phyloP scores from a whole-genome alignment of 148 eudicot genomes.

The Camellia sinensis region DNA sequence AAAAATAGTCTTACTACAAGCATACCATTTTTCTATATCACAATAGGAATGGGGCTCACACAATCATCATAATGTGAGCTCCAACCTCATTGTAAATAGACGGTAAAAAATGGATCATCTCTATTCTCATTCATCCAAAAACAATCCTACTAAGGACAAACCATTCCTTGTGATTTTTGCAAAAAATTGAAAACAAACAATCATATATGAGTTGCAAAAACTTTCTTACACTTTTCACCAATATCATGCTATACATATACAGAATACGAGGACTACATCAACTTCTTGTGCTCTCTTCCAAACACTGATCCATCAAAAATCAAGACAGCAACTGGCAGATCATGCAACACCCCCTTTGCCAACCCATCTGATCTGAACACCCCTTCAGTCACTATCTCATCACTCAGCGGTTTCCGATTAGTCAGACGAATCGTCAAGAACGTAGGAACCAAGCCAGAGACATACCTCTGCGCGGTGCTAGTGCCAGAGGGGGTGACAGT shows the following conservation, averaged over 20 bases:
- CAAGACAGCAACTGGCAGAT: constrained; percentile 67
- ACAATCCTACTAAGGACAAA: too few species aligned
- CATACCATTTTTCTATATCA: too few species aligned
- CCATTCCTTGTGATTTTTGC: too few species aligned
- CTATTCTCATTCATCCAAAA: too few species aligned
- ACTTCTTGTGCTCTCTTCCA: constrained; percentile 81
- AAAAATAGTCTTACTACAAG: too few species aligned
- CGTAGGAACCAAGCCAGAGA: constrained; percentile 59
- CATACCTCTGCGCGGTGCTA: constrained; percentile 54
- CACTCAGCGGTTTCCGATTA: constrained; percentile 36
- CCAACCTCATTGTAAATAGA: too few species aligned
- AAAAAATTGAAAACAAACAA: too few species aligned
- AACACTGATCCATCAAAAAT: constrained; percentile 44
- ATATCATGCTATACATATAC: constrained; percentile 4
- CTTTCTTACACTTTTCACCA: too few species aligned
- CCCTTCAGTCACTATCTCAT: constrained; percentile 77
- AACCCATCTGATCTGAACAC: constrained; percentile 77
- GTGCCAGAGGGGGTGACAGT: constrained; percentile 62
- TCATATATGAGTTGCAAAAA: too few species aligned
- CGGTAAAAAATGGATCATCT: too few species aligned
- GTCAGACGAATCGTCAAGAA: constrained; percentile 50
- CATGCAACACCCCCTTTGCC: constrained; percentile 53
- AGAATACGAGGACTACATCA: constrained; percentile 75
- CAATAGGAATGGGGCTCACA: too few species aligned
- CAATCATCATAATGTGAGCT: too few species aligned